Base-by-base conservation (phyloP, 2,329 filamentous ascomycete species). In the Paraconiothyrium brasiliense region DNA sequence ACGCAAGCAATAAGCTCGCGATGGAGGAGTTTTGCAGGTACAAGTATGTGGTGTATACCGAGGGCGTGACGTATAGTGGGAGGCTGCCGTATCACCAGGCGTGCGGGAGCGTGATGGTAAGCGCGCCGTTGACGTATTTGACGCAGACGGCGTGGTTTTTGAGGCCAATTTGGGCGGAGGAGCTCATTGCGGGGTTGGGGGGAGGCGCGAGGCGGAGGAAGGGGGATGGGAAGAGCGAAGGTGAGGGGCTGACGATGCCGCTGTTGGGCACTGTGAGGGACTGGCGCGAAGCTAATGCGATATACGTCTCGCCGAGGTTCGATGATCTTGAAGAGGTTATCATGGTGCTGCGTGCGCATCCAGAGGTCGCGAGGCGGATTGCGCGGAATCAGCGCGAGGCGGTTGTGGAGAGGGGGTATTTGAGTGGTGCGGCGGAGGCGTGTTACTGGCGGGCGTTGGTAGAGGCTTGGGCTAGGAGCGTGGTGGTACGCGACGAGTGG, bases 21-120 rank as follows among this genome's bases (percentile, higher is more conserved):
- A 67, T 70, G 39, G 61, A 70, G 22, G 54, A 64, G 0, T 70
- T 70, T 41, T 70, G 68, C 49, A 41, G 46, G 27, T 67, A 65
- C 50, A 70, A 58, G 47, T 69, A 70, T 44, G 57, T 69, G 3
- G 52, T 70, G 39, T 70, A 70, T 57, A 67, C 68, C 2, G 68
- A 70, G 55, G 68, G 68, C 14, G 68, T 70, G 27, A 67, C 65
- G 11, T 70, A 69, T 48, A 67, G 65, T 14, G 68, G 68, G 10
- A 34, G 68, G 11, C 41, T 69, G 54, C 58, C 66, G 20, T 70
- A 66, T 46, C 66, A 70, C 35, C 66, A 70, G 44, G 66, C 67
- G 16, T 70, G 67, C 44, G 59, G 43, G 30, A 69, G 66, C 24
- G 66, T 70, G 37, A 35, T 70, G 32, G 27, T 70, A 8, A 69